Base-by-base conservation (phyloP, 2,329 filamentous ascomycete genomes). In the Cadophora gregata region DNA sequence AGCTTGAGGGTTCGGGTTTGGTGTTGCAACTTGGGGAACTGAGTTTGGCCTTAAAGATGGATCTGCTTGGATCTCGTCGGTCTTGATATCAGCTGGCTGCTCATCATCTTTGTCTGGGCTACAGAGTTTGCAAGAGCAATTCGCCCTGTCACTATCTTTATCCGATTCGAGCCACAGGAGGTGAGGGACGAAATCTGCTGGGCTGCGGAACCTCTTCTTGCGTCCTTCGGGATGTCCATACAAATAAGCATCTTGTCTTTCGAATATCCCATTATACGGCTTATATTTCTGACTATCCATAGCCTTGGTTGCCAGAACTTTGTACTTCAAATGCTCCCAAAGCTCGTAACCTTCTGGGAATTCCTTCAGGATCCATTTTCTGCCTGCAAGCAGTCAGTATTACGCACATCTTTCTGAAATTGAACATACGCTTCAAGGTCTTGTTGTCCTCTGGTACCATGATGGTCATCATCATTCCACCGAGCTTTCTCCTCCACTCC, bases 151-250 rank as follows among this genome's bases (percentile, higher is more conserved):
- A 51, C 81, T 82, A 42, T 78, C 79, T 67, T 82, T 80, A 69
- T 88, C 86, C 24, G 82, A 83, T 56, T 78, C 79, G 1, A 88
- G 81, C 84, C 86, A 87, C 1, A 87, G 75, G 3, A 88, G 76
- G 74, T 88, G 86, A 2, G 84, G 85, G 68, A 87, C 86, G 78
- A 88, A 88, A 69, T 88, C 86, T 61, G 81, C 81, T 0, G 86
- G 85, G 72, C 85, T 88, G 63, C 86, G 77, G 73, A 83, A 88
- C 59, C 85, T 81, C 76, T 87, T 87, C 75, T 82, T 84, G 21
- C 83, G 80, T 19, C 85, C 86, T 55, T 81, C 77, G 2, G 85
- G 86, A 72, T 88, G 85, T 24, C 86, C 86, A 73, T 88, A 88
- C 6, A 88, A 79, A 70, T 88, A 88, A 36, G 84, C 84, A 73